Evolutionary conservation across 192 early-diverging fungal genomes (phyloP).

Genomic region (Mortierella antarctica): DNA sequence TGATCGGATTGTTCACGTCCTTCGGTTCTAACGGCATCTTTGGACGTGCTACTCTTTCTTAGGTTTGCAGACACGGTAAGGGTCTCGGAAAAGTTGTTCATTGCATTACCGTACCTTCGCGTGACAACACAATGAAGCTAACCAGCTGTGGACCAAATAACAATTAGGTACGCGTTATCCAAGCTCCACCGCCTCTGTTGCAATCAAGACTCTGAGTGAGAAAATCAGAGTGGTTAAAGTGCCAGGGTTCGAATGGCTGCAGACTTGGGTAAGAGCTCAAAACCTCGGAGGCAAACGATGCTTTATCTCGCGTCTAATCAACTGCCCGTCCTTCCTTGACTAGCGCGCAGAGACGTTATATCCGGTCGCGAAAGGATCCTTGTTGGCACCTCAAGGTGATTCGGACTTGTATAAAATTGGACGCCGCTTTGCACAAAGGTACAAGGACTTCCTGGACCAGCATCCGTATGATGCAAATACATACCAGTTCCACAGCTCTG

Average conservation of each 20-base stretch:
- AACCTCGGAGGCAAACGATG: no score
- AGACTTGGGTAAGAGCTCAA: conserved; percentile 9
- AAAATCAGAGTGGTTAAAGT: conserved; percentile 3
- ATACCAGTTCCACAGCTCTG: conserved; percentile 21
- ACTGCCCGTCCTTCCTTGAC: background rate
- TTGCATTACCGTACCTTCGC: background rate
- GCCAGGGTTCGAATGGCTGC: conserved; percentile 17
- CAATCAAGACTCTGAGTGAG: conserved; percentile 9
- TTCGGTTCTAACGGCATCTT: background rate
- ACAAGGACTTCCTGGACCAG: conserved; percentile 22
- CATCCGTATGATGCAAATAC: conserved; percentile 39
- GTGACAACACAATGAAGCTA: background rate
- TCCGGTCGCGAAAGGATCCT: conserved; percentile 8
- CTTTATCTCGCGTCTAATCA: background rate
- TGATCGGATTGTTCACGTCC: background rate
- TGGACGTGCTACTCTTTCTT: background rate
- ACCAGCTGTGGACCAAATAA: background rate
- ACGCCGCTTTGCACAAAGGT: conserved; percentile 19
- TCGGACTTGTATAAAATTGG: conserved; percentile 30
- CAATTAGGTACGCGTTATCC: conserved; percentile 19
- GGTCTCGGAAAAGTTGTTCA: background rate
- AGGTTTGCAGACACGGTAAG: conserved; percentile 36
- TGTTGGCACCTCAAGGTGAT: conserved; percentile 13
- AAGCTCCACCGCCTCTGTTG: background rate
- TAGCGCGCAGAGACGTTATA: conserved; percentile 1